Evolutionary conservation across 2,329 filamentous ascomycete species (phyloP).

Genomic region (Simplicillium sp.): DNA sequence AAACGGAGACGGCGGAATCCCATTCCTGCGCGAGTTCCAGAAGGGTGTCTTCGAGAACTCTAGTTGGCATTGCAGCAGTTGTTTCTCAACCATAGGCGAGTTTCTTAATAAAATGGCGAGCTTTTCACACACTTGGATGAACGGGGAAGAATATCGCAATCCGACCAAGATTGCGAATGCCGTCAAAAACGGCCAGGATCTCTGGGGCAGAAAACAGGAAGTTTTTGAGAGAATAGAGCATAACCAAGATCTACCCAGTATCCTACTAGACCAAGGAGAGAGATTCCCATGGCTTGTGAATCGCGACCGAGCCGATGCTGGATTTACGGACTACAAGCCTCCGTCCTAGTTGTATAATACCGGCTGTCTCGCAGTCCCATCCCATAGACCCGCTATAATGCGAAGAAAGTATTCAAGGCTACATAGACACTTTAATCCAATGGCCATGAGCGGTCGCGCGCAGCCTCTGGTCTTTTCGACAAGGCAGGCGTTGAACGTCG

Average conservation of each 20-base stretch:
- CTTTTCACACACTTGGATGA: constrained; percentile 46
- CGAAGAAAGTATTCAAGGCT: too few relatives aligned
- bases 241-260: constrained; percentile 43
- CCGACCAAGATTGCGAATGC: constrained; percentile 36
- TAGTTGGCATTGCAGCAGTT: constrained; percentile 54
- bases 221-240: constrained; percentile 36
- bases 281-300: constrained; percentile 35
- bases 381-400: too few relatives aligned
- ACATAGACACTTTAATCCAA: too few relatives aligned
- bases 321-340: constrained; percentile 33
- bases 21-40: constrained; percentile 28
- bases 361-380: too few relatives aligned
- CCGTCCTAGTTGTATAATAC: too few relatives aligned
- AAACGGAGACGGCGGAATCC: constrained; percentile 31
- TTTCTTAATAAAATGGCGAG: constrained; percentile 45
- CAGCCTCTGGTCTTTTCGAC: too few relatives aligned
- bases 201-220: constrained; percentile 42
- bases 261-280: constrained; percentile 27
- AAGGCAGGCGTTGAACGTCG: too few relatives aligned
- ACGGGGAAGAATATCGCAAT: constrained; percentile 37
- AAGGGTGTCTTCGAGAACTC: constrained; percentile 37
- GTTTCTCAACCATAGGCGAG: constrained; percentile 46
- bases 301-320: constrained; percentile 34
- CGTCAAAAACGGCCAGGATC: constrained; percentile 41
- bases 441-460: too few relatives aligned